phyloP scores from a whole-genome alignment of 176 grass and related monocot genomes.

The Triticum timopheevii region DNA sequence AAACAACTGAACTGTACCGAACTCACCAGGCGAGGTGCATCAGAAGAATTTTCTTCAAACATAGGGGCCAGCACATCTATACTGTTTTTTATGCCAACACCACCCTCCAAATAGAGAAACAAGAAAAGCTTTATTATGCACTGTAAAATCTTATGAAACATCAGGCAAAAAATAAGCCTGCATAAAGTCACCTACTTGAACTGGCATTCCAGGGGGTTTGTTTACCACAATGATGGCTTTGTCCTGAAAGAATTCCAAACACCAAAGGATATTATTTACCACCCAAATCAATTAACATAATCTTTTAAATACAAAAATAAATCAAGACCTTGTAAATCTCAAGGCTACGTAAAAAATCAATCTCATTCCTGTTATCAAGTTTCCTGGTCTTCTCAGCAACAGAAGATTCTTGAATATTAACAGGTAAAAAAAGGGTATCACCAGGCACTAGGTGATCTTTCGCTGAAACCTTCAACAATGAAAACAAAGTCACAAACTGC shows the following conservation, averaged over 20 bases:
- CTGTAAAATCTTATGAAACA: conserved; percentile 1
- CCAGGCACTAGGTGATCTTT: conserved; percentile 76
- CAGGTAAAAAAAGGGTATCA: conserved; percentile 80
- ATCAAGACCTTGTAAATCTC: conserved; percentile 80
- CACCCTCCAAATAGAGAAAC: conserved; percentile 57
- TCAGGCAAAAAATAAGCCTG: conserved; percentile 2
- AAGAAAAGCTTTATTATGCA: conserved; percentile 22
- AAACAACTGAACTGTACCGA: not conserved
- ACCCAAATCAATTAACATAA: conserved; percentile 17
- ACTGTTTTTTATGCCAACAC: conserved; percentile 81
- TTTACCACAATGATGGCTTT: conserved; percentile 76
- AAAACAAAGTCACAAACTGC: conserved; percentile 35
- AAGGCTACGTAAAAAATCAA: conserved; percentile 66
- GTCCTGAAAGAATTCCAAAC: conserved; percentile 57
- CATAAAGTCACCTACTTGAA: conserved; percentile 63
- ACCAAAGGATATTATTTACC: conserved; percentile 24
- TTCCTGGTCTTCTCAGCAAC: conserved; percentile 46
- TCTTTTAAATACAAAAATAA: not conserved
- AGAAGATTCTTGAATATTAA: conserved; percentile 53
- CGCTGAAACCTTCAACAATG: conserved; percentile 63
- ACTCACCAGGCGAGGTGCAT: conserved; percentile 79
- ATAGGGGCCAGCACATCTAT: conserved; percentile 68
- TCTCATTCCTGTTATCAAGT: conserved; percentile 55
- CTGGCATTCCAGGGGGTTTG: conserved; percentile 81
- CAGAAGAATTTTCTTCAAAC: conserved; percentile 59